These are phyloP conservation scores for Trypanosomatidae sp. DNA, from an alignment of 208 protist species.

Conservation along the genomic window DNA sequence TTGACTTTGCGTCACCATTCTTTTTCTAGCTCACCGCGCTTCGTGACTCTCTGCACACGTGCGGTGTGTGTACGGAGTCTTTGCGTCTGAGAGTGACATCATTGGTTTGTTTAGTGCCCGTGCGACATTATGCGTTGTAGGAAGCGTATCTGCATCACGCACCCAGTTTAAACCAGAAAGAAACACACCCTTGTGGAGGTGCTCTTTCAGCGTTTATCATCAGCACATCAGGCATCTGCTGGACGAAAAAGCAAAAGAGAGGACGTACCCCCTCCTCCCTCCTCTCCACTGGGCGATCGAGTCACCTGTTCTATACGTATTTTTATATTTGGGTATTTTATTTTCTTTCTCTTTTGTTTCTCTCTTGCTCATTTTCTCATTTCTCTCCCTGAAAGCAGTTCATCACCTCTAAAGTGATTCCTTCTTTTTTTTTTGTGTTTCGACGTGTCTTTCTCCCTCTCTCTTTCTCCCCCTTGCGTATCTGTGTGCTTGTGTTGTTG, in stretches of 20 bases:
- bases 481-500: background rate
- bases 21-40: background rate
- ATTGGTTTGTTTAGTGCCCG: background rate
- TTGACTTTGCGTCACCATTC: background rate
- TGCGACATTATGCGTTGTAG: background rate
- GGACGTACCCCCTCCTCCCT: background rate
- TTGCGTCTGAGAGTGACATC: background rate
- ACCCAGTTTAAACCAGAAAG: background rate
- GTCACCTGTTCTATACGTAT: background rate
- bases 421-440: background rate
- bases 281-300: background rate
- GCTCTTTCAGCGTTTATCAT: background rate
- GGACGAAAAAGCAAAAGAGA: background rate
- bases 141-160: background rate
- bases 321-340: background rate
- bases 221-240: background rate
- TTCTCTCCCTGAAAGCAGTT: background rate
- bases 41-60: background rate
- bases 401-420: background rate
- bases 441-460: background rate
- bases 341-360: background rate
- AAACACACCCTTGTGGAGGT: background rate
- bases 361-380: background rate
- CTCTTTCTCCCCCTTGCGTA: constrained; percentile 5
- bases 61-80: background rate